Percentiles rank a stretch among this genome's conserved stretches.
phyloP scores from a whole-genome alignment of 1,284 basidiomycete genomes.

The Abortiporus biennis region DNA sequence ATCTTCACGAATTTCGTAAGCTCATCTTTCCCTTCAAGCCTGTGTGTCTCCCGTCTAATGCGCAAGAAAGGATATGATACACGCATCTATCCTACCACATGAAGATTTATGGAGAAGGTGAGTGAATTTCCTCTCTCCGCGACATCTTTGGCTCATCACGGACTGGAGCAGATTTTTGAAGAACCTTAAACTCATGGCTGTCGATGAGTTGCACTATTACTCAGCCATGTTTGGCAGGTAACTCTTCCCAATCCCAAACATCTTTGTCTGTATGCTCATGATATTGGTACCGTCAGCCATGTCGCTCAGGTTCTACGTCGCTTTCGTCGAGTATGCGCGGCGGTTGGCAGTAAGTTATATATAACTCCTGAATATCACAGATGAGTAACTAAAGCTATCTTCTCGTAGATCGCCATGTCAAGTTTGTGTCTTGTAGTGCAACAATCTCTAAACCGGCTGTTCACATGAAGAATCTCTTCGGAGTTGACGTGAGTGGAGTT shows the following conservation, averaged over 20 bases:
- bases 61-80: slow-evolving; percentile 73
- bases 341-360: slow-evolving; percentile 69
- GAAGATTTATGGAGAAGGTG: slow-evolving; percentile 82
- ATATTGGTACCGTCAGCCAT: slow-evolving; percentile 56
- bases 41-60: background rate
- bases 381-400: slow-evolving; percentile 1
- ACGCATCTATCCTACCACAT: slow-evolving; percentile 79
- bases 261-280: background rate
- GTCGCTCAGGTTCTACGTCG: slow-evolving; percentile 76
- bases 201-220: slow-evolving; percentile 86
- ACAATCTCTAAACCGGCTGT: slow-evolving; percentile 77
- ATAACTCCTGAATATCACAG: background rate
- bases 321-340: slow-evolving; percentile 75
- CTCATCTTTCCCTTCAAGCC: slow-evolving; percentile 13
- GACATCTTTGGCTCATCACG: background rate
- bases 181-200: slow-evolving; percentile 73
- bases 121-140: slow-evolving; percentile 10
- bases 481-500: slow-evolving; percentile 45
- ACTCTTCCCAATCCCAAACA: slow-evolving; percentile 1
- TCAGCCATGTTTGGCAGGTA: slow-evolving; percentile 68
- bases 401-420: slow-evolving; percentile 45
- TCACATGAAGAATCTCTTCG: slow-evolving; percentile 76
- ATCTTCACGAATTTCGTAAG: slow-evolving; percentile 76
- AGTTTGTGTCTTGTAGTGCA: slow-evolving; percentile 86
- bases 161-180: slow-evolving; percentile 51